phyloP scores from a whole-genome alignment of 176 grass and related monocot species.

The Dendrocalamus sinicus region DNA sequence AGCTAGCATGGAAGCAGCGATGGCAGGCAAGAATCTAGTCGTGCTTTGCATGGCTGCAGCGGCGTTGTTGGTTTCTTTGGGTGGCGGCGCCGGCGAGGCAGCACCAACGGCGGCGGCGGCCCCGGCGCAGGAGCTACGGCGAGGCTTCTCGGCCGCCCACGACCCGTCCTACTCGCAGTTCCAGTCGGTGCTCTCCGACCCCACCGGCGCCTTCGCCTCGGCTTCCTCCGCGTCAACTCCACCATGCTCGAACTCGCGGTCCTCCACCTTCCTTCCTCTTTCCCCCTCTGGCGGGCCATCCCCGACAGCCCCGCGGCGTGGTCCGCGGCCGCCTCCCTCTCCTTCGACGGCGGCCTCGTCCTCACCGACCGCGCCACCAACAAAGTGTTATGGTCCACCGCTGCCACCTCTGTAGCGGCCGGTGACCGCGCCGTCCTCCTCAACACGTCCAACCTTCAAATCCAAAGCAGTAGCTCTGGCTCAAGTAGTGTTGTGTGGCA shows the following conservation, averaged over 20 bases:
- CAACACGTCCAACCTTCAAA: constrained; percentile 86
- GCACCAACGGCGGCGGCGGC: constrained; percentile 13
- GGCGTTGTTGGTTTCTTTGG: constrained; percentile 24
- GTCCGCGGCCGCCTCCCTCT: constrained; percentile 52
- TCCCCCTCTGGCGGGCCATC: constrained; percentile 76
- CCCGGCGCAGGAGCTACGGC: constrained; percentile 53
- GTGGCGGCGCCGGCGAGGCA: not conserved
- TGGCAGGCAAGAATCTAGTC: constrained; percentile 1
- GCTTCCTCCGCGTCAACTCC: constrained; percentile 71
- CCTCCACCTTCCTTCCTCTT: constrained; percentile 72
- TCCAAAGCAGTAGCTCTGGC: constrained; percentile 39
- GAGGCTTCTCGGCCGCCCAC: constrained; percentile 65
- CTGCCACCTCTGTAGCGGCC: constrained; percentile 30
- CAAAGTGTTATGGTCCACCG: constrained; percentile 65
- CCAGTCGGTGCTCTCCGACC: constrained; percentile 77
- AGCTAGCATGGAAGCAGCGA: not conserved
- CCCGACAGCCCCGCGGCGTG: constrained; percentile 50
- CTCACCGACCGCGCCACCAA: constrained; percentile 55
- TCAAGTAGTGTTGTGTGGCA: constrained; percentile 56
- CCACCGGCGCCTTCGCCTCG: constrained; percentile 77
- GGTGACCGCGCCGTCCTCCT: constrained; percentile 73
- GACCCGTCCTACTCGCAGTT: constrained; percentile 68
- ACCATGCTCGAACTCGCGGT: constrained; percentile 76
- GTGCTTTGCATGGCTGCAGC: constrained; percentile 37
- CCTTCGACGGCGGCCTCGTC: constrained; percentile 65